Evolutionary conservation across 2,329 filamentous ascomycete species (phyloP).

Genomic region (Phyllosticta paracitricarpa): DNA sequence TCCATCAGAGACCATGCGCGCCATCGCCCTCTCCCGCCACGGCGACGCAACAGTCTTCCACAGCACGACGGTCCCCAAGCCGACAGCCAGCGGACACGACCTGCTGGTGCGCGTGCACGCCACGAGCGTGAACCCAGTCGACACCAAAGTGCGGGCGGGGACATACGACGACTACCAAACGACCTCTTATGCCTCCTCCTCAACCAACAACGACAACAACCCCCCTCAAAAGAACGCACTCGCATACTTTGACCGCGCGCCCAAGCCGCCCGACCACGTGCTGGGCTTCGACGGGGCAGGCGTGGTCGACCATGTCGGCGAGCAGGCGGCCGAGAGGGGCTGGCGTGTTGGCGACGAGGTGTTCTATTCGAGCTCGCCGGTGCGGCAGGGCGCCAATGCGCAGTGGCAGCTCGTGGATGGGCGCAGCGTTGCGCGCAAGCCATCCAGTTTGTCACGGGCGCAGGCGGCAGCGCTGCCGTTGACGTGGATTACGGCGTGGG

Average conservation of each 20-base stretch:
- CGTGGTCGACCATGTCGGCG: constrained; percentile 22
- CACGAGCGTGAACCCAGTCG: constrained; percentile 31
- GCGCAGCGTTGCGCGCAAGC: constrained; percentile 30
- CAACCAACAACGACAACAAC: not conserved
- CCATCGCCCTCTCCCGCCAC: constrained; percentile 22
- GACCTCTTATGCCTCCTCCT: constrained; percentile 8
- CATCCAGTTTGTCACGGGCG: constrained; percentile 22
- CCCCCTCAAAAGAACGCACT: not conserved
- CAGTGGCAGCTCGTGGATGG: constrained; percentile 35
- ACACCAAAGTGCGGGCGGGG: constrained; percentile 27
- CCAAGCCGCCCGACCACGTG: constrained; percentile 24
- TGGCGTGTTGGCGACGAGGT: constrained; percentile 36
- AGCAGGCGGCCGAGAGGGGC: constrained; percentile 18
- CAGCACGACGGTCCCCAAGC: constrained; percentile 22
- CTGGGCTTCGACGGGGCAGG: constrained; percentile 37
- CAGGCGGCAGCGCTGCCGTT: constrained; percentile 36
- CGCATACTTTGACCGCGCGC: constrained; percentile 26
- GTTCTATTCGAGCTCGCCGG: constrained; percentile 32
- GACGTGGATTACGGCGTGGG: constrained; percentile 35
- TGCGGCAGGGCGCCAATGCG: constrained; percentile 33
- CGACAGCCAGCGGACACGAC: constrained; percentile 23
- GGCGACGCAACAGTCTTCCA: constrained; percentile 19
- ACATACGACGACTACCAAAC: constrained; percentile 28
- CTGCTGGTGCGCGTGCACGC: constrained; percentile 30
- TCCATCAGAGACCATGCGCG: constrained; percentile 17